These are phyloP conservation scores for Stentor coeruleus DNA, from an alignment of 73 alveolate species.

Conservation along the genomic window DNA sequence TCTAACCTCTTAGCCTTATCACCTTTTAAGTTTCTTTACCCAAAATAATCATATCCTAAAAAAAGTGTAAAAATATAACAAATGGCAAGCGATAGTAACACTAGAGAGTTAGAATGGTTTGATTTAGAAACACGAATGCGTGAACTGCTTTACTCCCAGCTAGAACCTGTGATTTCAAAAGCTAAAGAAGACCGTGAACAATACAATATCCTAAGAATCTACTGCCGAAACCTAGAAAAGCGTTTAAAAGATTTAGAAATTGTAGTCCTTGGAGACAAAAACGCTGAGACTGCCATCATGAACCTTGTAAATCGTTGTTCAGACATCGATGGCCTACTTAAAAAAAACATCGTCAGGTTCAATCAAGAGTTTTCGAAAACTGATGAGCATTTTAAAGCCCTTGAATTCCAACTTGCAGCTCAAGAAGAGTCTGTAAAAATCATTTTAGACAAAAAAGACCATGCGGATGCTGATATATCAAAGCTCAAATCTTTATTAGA, in stretches of 20 bases:
- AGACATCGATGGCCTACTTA: not conserved
- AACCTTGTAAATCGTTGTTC: not conserved
- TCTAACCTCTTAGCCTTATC: too few species aligned
- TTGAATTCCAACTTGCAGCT: not conserved
- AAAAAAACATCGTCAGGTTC: not conserved
- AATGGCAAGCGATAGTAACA: not conserved
- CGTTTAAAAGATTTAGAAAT: not conserved
- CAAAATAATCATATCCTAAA: too few species aligned
- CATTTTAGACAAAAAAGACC: not conserved
- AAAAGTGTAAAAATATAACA: too few species aligned
- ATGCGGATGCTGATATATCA: not conserved
- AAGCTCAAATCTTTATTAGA: not conserved
- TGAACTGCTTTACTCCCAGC: not conserved
- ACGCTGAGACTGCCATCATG: not conserved
- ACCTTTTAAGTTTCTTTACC: too few species aligned
- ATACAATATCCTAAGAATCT: not conserved
- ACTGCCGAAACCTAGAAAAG: not conserved
- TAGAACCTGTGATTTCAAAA: not conserved
- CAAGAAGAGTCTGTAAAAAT: not conserved
- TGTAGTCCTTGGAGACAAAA: not conserved
- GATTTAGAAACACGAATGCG: conserved; percentile 22
- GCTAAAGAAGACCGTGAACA: conserved; percentile 18
- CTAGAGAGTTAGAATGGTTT: conserved; percentile 20
- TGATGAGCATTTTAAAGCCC: not conserved
- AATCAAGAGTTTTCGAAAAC: not conserved